phyloP scores from a whole-genome alignment of 768 basidiomycete species.

The Podaxis pistillaris region DNA sequence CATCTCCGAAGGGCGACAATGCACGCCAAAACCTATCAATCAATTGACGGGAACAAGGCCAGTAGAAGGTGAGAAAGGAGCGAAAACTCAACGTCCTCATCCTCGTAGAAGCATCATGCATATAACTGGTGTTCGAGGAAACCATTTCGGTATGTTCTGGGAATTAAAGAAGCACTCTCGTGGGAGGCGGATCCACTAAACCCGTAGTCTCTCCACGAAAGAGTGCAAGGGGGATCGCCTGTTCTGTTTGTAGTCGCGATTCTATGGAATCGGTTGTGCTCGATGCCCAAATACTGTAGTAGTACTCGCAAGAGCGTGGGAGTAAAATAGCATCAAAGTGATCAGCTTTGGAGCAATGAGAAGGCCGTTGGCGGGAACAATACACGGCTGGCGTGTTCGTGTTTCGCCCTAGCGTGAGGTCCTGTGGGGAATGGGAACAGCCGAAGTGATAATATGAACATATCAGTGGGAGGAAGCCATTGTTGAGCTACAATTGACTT shows the following conservation, averaged over 20 bases:
- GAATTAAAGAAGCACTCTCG: neutral
- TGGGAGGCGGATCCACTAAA: neutral
- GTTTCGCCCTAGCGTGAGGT: neutral
- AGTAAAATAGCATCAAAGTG: neutral
- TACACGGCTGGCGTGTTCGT: neutral
- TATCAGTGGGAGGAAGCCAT: neutral
- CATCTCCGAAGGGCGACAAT: neutral
- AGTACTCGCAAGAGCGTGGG: slow-evolving; percentile 8
- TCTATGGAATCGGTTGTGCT: neutral
- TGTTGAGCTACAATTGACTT: neutral
- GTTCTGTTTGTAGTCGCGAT: neutral
- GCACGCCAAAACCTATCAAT: neutral
- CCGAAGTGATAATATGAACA: neutral
- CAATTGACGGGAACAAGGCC: neutral
- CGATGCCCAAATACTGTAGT: slow-evolving; percentile 8
- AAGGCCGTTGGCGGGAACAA: neutral
- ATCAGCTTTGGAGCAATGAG: neutral
- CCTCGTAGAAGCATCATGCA: neutral
- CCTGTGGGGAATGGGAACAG: too few relatives aligned
- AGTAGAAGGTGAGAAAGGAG: neutral
- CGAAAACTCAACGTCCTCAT: neutral
- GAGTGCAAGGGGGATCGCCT: neutral
- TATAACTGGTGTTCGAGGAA: slow-evolving; percentile 1
- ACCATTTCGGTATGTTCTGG: neutral
- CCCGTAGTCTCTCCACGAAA: neutral